Percentiles rank a stretch among this genome's conserved stretches.
phyloP scores from a whole-genome alignment of 331 rosid genomes.

The Acacia concinna region DNA sequence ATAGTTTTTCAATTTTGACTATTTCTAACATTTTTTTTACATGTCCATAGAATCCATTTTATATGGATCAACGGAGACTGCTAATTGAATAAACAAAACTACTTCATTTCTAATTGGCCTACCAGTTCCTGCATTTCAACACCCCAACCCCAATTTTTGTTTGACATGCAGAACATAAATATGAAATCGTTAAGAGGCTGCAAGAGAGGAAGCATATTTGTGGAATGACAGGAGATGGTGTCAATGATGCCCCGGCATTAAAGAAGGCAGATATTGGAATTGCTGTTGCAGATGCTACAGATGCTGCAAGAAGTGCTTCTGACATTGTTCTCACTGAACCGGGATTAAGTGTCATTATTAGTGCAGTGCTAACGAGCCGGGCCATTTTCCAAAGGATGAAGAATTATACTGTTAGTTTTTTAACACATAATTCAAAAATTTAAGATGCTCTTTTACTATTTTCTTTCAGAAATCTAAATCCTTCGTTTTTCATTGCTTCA shows the following conservation, averaged over 20 bases:
- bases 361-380: slow-evolving; percentile 97
- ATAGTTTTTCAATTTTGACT: not conserved
- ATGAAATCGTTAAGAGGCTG: slow-evolving; percentile 87
- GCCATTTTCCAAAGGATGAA: slow-evolving; percentile 98
- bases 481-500: slow-evolving; percentile 15
- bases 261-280: slow-evolving; percentile 97
- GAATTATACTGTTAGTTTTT: slow-evolving; percentile 80
- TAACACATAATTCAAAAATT: slow-evolving; percentile 21
- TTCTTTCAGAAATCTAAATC: slow-evolving; percentile 21
- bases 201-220: slow-evolving; percentile 96
- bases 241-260: slow-evolving; percentile 94
- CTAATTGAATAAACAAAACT: not conserved
- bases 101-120: slow-evolving; percentile 17
- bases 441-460: not conserved
- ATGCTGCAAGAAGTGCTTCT: slow-evolving; percentile 98
- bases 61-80: not conserved
- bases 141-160: slow-evolving; percentile 2
- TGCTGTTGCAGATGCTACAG: slow-evolving; percentile 99
- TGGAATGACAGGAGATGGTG: slow-evolving; percentile 99
- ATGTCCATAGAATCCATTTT: not conserved
- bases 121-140: slow-evolving; percentile 31
- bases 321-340: slow-evolving; percentile 98
- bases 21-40: slow-evolving; percentile 14
- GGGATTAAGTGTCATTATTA: slow-evolving; percentile 89
- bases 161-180: slow-evolving; percentile 76